phyloP scores from a whole-genome alignment of 352 stramenopile genomes.

The Phytophthora colocasiae region DNA sequence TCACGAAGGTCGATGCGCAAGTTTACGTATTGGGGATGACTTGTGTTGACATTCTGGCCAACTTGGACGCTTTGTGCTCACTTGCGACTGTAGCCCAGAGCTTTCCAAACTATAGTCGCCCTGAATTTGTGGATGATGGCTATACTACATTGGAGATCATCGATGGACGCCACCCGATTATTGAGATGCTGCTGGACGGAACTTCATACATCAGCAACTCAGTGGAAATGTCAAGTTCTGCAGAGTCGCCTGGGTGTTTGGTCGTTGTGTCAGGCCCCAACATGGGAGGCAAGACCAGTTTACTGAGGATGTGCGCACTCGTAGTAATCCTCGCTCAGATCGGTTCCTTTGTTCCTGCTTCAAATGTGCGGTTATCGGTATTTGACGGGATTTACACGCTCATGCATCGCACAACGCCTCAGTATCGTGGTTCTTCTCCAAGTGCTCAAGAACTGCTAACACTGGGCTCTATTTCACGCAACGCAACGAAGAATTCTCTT shows the following conservation, averaged over 20 bases:
- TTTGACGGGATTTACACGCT: constrained; percentile 77
- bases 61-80: constrained; percentile 71
- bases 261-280: constrained; percentile 85
- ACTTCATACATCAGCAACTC: constrained; percentile 51
- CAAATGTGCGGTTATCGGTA: constrained; percentile 40
- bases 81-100: constrained; percentile 57
- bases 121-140: constrained; percentile 35
- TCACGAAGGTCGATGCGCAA: constrained; percentile 40
- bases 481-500: constrained; percentile 38
- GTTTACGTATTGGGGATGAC: constrained; percentile 51
- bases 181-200: constrained; percentile 51
- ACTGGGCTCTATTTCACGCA: constrained; percentile 37
- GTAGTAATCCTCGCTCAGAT: constrained; percentile 75
- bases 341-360: constrained; percentile 66
- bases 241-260: constrained; percentile 15
- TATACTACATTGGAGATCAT: constrained; percentile 48
- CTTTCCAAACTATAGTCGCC: constrained; percentile 52
- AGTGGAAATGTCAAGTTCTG: constrained; percentile 27
- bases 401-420: constrained; percentile 55
- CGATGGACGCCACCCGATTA: constrained; percentile 62
- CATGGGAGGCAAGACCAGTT: constrained; percentile 85
- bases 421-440: constrained; percentile 1
- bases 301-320: constrained; percentile 68
- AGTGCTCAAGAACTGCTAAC: constrained; percentile 27
- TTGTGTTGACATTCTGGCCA: constrained; percentile 52